These are phyloP conservation scores for Solanum megistacrolobum DNA, from an alignment of 257 asterid species.

Conservation along the genomic window DNA sequence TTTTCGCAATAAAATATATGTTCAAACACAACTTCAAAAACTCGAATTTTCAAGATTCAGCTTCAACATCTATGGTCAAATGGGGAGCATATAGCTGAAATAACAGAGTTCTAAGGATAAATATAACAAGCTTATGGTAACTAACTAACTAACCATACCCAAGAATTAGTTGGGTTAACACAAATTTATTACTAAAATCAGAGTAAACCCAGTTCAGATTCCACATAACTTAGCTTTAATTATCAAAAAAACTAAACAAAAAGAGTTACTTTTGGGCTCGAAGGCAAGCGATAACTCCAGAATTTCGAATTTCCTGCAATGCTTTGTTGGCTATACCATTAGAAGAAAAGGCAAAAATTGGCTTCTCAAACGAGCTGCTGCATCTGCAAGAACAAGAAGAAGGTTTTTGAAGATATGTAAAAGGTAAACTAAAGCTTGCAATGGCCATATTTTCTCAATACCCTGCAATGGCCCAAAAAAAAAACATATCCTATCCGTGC, in stretches of 20 bases:
- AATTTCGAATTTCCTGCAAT: conserved; percentile 38
- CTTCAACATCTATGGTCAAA: neutral
- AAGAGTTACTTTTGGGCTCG: conserved; percentile 50
- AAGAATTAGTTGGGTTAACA: neutral
- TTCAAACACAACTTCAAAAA: neutral
- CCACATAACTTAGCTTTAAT: neutral
- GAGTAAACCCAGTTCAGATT: neutral
- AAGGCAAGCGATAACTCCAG: conserved; percentile 78
- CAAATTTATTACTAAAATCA: neutral
- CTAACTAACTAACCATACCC: neutral
- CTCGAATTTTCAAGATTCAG: neutral
- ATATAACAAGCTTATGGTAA: neutral
- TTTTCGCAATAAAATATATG: neutral
- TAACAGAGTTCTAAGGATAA: neutral
- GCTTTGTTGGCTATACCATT: conserved; percentile 29
- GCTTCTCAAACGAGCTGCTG: neutral
- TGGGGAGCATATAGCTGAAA: neutral
- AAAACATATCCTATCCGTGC: neutral
- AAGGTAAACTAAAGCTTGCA: neutral
- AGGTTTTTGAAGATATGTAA: neutral
- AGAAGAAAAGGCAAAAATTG: neutral
- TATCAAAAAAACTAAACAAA: neutral
- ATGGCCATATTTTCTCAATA: neutral
- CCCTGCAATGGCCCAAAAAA: neutral
- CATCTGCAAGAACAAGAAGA: neutral